Evolutionary conservation across 2,329 filamentous ascomycete genomes (phyloP), one percentile per base, ranked within the genome.

Genomic region (Penicillium sclerotiorum): DNA sequence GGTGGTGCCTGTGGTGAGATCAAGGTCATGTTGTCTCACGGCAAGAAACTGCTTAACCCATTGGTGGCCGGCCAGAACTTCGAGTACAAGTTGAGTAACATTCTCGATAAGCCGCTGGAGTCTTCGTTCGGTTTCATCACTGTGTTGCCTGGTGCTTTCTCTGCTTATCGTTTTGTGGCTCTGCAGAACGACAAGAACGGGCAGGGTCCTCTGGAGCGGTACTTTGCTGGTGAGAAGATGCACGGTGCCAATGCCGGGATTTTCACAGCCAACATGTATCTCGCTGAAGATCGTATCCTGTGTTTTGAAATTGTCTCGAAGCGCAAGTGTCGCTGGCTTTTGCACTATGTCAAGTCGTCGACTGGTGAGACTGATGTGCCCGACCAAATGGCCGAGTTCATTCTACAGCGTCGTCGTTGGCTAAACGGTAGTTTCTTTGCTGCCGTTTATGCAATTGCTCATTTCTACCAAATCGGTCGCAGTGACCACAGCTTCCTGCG

Each of bases 11-110:
- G 94, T 72, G 94, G 94, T 73, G 94, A 99, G 72, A 99, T 99
- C 78, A 97, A 99, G 74, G 93, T 93, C 58, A 96, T 97, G 92
- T 79, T 97, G 75, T 84, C 84, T 3, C 85, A 82, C 50, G 92
- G 93, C 57, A 93, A 89, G 72, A 91, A 95, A 63, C 81, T 99
- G 28, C 70, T 96, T 59, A 99, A 97, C 65, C 94, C 94, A 0
- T 81, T 99, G 4, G 89, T 99, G 18, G 94, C 94, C 2, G 92
- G 92, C 1, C 94, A 99, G 66, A 99, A 99, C 68, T 99, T 99
- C 63, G 94, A 99, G 77, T 99, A 99, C 81, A 99, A 99, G 81
- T 96, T 99, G 88, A 96, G 90, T 71, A 99, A 99, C 67, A 99
- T 99, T 67, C 81, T 99, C 37, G 94, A 99, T 72, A 99, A 99